Evolutionary conservation across 768 basidiomycete genomes (phyloP).

Genomic region (Strobilomyces confusus): DNA sequence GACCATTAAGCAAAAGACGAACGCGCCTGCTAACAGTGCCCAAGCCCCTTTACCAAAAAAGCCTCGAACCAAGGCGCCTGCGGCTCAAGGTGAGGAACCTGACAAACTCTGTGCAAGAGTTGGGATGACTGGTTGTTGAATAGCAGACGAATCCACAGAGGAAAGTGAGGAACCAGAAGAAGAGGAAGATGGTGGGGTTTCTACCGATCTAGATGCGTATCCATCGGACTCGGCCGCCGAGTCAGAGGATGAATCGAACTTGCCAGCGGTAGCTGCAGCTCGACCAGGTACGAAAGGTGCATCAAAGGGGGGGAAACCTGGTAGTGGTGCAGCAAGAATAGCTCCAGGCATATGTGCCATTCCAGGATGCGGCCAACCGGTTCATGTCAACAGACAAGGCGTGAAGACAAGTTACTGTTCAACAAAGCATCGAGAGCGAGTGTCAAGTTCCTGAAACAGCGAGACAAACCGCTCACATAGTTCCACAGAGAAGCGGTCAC

Average conservation of each 20-base stretch:
- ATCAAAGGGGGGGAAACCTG: slow-evolving; percentile 12
- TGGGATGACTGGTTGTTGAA: slow-evolving; percentile 8
- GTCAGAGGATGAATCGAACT: slow-evolving; percentile 20
- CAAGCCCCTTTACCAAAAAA: slow-evolving; percentile 8
- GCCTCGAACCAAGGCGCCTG: slow-evolving; percentile 9
- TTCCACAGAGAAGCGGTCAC: slow-evolving; percentile 52
- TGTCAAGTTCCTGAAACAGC: slow-evolving; percentile 12
- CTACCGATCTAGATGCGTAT: slow-evolving; percentile 31
- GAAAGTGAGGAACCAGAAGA: slow-evolving; percentile 25
- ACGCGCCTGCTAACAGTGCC: slow-evolving; percentile 5
- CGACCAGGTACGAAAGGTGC: slow-evolving; percentile 6
- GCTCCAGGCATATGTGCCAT: slow-evolving; percentile 46
- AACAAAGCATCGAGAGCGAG: slow-evolving; percentile 59
- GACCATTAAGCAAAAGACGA: slow-evolving; percentile 20
- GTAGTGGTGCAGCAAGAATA: neutral
- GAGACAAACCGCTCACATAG: slow-evolving; percentile 7
- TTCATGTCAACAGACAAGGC: slow-evolving; percentile 52
- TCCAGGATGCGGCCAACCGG: slow-evolving; percentile 54
- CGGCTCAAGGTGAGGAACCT: slow-evolving; percentile 20
- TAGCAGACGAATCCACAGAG: slow-evolving; percentile 23
- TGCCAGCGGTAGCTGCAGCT: slow-evolving; percentile 7
- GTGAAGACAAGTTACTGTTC: slow-evolving; percentile 54
- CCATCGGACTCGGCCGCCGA: slow-evolving; percentile 29
- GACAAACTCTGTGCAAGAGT: slow-evolving; percentile 7
- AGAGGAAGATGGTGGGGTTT: slow-evolving; percentile 17